Evolutionary conservation across 1,139 yeast species (phyloP).

Genomic region (Pneumocystis murina): DNA sequence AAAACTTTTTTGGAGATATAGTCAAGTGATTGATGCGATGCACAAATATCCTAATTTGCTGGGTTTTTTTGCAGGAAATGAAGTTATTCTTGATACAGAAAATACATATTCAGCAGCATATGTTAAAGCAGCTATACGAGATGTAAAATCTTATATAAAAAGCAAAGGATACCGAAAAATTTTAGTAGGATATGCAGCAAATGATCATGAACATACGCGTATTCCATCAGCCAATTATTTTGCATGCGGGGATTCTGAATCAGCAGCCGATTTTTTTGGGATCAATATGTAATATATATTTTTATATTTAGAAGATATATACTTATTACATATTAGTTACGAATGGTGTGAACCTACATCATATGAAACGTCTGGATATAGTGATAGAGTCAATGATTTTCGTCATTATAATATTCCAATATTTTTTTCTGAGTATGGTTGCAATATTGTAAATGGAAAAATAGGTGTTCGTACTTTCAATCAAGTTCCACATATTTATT

Average conservation of each 20-base stretch:
- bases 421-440: conserved; percentile 85
- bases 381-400: conserved; percentile 57
- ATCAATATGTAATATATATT: conserved; percentile 42
- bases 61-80: conserved; percentile 92
- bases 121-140: conserved; percentile 65
- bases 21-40: conserved; percentile 66
- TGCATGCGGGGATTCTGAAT: conserved; percentile 50
- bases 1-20: conserved; percentile 81
- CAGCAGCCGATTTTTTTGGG: conserved; percentile 85
- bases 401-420: conserved; percentile 56
- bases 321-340: conserved; percentile 29
- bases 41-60: conserved; percentile 73
- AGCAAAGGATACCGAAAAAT: conserved; percentile 46
- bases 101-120: conserved; percentile 49
- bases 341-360: conserved; percentile 96
- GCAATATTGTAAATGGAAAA: conserved; percentile 46
- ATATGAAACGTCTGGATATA: conserved; percentile 68
- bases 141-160: conserved; percentile 56
- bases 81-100: conserved; percentile 61
- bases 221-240: conserved; percentile 64
- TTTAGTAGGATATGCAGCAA: conserved; percentile 94
- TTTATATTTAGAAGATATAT: background rate
- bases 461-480: conserved; percentile 55
- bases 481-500: conserved; percentile 59
- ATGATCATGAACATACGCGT: conserved; percentile 71